Percentiles rank a stretch among this genome's conserved stretches.
Evolutionary conservation across 2,329 filamentous ascomycete genomes (phyloP).

Genomic region (Paraphoma chrysanthemicola): DNA sequence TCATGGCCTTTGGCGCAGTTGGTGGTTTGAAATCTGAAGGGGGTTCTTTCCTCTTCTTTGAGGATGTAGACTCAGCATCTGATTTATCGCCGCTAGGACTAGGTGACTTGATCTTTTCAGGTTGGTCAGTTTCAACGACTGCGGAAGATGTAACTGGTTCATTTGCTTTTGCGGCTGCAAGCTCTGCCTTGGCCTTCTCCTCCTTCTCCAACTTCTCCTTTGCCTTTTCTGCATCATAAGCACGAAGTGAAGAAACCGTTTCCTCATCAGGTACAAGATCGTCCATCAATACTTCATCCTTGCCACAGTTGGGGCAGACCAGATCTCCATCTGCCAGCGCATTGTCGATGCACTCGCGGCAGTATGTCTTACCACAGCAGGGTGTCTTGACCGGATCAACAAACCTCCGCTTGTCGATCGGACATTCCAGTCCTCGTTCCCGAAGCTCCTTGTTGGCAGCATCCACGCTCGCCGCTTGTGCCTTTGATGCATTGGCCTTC

Average conservation of each 20-base stretch:
- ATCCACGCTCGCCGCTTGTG: constrained; percentile 78
- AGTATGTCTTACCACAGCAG: constrained; percentile 98
- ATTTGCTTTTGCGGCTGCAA: constrained; percentile 35
- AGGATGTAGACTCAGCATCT: constrained; percentile 37
- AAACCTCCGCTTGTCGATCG: constrained; percentile 97
- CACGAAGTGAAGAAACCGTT: constrained; percentile 77
- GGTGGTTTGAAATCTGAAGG: constrained; percentile 67
- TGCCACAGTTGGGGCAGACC: constrained; percentile 89
- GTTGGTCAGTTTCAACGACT: constrained; percentile 18
- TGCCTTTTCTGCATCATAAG: constrained; percentile 67
- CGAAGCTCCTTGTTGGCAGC: constrained; percentile 85
- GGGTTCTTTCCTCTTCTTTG: constrained; percentile 81
- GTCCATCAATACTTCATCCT: constrained; percentile 91
- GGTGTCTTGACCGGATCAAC: constrained; percentile 99
- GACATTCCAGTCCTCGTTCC: constrained; percentile 87
- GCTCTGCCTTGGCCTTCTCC: constrained; percentile 48
- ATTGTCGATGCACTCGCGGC: constrained; percentile 99
- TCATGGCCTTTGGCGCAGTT: constrained; percentile 56
- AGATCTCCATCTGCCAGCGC: constrained; percentile 98
- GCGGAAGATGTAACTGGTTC: constrained; percentile 31
- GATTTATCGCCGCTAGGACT: constrained; percentile 45
- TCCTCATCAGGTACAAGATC: constrained; percentile 79
- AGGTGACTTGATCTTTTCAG: constrained; percentile 35
- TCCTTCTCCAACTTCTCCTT: constrained; percentile 52
- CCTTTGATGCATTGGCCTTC: constrained; percentile 85